phyloP scores from a whole-genome alignment of 352 stramenopile genomes.

The Peronosclerospora sorghi region DNA sequence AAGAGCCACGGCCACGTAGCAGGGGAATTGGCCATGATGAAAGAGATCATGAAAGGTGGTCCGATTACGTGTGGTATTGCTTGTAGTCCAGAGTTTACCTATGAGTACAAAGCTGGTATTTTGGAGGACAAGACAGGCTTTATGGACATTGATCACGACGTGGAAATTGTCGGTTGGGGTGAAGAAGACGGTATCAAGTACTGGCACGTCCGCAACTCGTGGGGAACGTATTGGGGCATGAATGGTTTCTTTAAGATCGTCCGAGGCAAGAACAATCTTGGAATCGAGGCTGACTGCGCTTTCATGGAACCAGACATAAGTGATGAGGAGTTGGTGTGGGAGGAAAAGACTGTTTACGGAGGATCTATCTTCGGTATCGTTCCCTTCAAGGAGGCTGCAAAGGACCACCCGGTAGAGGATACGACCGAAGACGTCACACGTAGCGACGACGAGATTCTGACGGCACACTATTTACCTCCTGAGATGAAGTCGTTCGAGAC shows the following conservation, averaged over 20 bases:
- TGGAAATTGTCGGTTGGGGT: slow-evolving; percentile 88
- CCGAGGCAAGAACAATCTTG: slow-evolving; percentile 86
- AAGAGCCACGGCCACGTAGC: slow-evolving; percentile 55
- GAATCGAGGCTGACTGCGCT: slow-evolving; percentile 84
- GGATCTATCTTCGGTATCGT: slow-evolving; percentile 73
- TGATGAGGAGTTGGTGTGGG: slow-evolving; percentile 74
- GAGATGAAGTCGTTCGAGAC: slow-evolving; percentile 8
- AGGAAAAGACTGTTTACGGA: slow-evolving; percentile 62
- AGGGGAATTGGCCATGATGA: slow-evolving; percentile 78
- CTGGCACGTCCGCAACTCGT: slow-evolving; percentile 94
- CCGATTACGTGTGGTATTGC: slow-evolving; percentile 92
- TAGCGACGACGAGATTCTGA: slow-evolving; percentile 13
- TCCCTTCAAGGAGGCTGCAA: slow-evolving; percentile 52
- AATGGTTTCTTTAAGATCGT: slow-evolving; percentile 95
- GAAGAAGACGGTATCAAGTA: slow-evolving; percentile 87
- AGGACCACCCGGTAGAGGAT: slow-evolving; percentile 85
- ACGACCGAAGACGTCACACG: slow-evolving; percentile 71
- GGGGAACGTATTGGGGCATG: slow-evolving; percentile 92
- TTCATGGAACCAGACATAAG: slow-evolving; percentile 81
- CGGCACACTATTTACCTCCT: slow-evolving; percentile 6
- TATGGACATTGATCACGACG: slow-evolving; percentile 79
- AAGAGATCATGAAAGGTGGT: slow-evolving; percentile 59
- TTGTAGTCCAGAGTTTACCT: slow-evolving; percentile 75
- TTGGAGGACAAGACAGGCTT: slow-evolving; percentile 84
- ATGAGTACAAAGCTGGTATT: slow-evolving; percentile 90